Percentiles rank a stretch among this genome's conserved stretches.
phyloP scores from a whole-genome alignment of 2,329 filamentous ascomycete species.

The Botrytis sinoallii region DNA sequence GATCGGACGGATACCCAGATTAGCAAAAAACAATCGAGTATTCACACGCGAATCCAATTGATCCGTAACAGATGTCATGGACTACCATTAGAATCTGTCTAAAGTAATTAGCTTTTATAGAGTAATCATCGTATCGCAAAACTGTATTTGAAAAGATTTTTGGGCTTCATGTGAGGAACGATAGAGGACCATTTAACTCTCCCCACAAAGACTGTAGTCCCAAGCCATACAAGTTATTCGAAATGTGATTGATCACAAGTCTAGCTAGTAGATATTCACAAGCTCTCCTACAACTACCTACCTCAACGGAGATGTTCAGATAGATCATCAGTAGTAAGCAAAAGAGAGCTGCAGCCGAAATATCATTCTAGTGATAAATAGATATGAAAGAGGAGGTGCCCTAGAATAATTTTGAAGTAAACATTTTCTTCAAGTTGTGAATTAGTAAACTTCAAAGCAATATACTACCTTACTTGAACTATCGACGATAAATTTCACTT shows the following conservation, averaged over 20 bases:
- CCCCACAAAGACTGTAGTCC: background rate
- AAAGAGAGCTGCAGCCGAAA: background rate
- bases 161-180: too few relatives aligned
- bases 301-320: too few relatives aligned
- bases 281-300: background rate
- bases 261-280: background rate
- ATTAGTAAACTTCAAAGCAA: too few relatives aligned
- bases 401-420: too few relatives aligned
- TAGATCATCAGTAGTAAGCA: background rate
- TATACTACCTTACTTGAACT: background rate
- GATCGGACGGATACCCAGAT: too few relatives aligned
- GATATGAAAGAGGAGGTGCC: rapidly evolving
- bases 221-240: background rate
- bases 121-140: too few relatives aligned
- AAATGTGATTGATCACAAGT: rapidly evolving
- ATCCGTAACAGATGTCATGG: too few relatives aligned
- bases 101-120: too few relatives aligned
- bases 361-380: background rate
- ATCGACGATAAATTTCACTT: background rate
- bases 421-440: rapidly evolving
- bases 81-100: too few relatives aligned
- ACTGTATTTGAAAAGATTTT: too few relatives aligned
- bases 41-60: too few relatives aligned
- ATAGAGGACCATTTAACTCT: background rate
- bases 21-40: too few relatives aligned